Base-by-base conservation (phyloP, 345 rosid genomes). In the Erucastrum elatum region DNA sequence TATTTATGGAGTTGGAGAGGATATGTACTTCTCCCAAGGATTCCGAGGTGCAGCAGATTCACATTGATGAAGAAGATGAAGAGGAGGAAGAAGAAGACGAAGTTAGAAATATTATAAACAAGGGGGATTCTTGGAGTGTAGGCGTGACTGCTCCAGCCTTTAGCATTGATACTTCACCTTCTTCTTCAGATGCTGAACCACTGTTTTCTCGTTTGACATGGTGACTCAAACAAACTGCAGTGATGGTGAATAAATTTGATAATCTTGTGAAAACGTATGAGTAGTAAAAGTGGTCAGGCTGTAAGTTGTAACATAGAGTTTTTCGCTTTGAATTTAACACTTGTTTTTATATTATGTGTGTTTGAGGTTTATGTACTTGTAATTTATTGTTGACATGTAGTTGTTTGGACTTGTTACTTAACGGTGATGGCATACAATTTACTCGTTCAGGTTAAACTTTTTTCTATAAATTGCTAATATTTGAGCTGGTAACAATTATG, bases 1-100 rank as follows among this genome's bases (percentile, higher is more conserved):
- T 86, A 0, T 78, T 67, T 4, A 81, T 79, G 1, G 89, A 86
- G 64, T 80, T 87, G 16, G 88, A 86, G 39, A 77, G 30, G 15
- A 77, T 77, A 3, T 46, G 16, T 56, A 60, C 75, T 17, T 62
- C 71, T 53, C 33, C 66, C 10, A 75, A 64, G 11, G 56, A 77
- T 64, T 64, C 66, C 10, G 9, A 34, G 9, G 15, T 33, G 9
- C 64, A 44, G 63, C 53, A 29, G 4, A 29, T 29, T 29, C 31
- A 29, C 1, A 63, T 3, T 69, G 75, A 49, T 4, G 80, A 68
- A 4, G 70, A 44, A 0, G 80, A 51, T 2, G 60, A 17, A 7
- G 77, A 62, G 3, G 68, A 46, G 4, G 80, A 68, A 1, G 74
- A 31, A 10, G 74, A 68, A 8, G 68, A 68, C 5, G 62, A 68